Base-by-base conservation (phyloP, 1,139 yeast species). In the Nakaseomyces bracarensis region DNA sequence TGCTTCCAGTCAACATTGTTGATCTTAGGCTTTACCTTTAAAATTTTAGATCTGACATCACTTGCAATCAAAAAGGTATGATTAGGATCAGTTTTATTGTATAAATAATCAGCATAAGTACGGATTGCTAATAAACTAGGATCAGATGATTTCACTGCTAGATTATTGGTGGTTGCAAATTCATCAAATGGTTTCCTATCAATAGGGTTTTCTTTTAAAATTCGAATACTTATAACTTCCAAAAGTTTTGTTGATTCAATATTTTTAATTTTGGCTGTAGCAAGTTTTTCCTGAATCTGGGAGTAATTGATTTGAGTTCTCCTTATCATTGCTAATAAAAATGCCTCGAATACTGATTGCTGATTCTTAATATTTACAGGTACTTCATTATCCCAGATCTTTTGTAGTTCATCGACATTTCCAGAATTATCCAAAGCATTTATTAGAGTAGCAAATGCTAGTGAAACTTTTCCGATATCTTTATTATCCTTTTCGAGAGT, bases 361-460 rank as follows among this genome's bases (percentile, higher is more conserved):
- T 53, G 41, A n/a, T 44, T 31, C 38, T 53, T 56, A 27, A 50
- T 16, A 1, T 45, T 47, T 11, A 30, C 26, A 9, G 62, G 54
- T 18, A 57, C 41, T 30, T 59, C 61, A 18, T 50, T 39, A 3
- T 43, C 44, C 59, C 60, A 58, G 11, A 58, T 42, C 10, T 40
- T 43, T 33, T 52, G 47, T 27, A 58, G 31, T 7, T 47, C 47
- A 1, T 41, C 36, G 9, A 46, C 26, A 40, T 51, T 48, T 14
- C 49, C 46, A 13, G 58, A 49, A 10, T 34, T 38, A 3, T 45
- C 45, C 9, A 59, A 45, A 1, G 60, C 54, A 20, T 45, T 41
- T 7, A 58, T 34, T 23, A 58, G 43, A 7, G 50, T 41, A n/a
- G 48, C 45, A 38, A 49, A 58, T 3, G 62, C 36, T 11, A 5